Conservation (phyloP, 164 flowering plant genomes). For the Warburgia ugandensis region DNA sequence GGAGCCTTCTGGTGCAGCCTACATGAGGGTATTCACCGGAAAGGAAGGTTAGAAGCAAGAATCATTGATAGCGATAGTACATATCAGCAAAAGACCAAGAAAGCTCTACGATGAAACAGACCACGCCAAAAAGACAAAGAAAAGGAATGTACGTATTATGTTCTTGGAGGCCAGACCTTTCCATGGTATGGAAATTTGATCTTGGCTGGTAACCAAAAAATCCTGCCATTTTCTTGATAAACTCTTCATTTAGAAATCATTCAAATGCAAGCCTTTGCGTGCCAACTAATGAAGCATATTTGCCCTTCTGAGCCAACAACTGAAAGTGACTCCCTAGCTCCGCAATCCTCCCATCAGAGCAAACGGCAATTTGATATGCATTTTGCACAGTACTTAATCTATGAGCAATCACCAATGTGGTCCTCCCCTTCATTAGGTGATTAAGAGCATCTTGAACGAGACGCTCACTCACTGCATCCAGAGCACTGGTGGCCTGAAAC, state of each 20-base stretch:
- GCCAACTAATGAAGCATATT: constrained; percentile 78
- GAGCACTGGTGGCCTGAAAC: constrained; percentile 87
- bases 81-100: too few species aligned
- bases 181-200: too few species aligned
- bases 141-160: neutral
- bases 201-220: neutral
- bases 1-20: too few species aligned
- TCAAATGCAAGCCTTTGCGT: constrained; percentile 94
- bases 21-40: too few species aligned
- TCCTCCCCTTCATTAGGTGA: constrained; percentile 82
- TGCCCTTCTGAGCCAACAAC: constrained; percentile 62
- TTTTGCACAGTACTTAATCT: constrained; percentile 94
- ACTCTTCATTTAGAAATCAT: constrained; percentile 19
- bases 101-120: too few species aligned
- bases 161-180: neutral
- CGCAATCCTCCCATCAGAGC: constrained; percentile 68
- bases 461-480: constrained; percentile 86
- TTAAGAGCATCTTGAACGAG: constrained; percentile 84
- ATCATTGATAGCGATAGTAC: too few species aligned
- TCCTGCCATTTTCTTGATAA: neutral
- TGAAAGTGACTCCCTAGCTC: constrained; percentile 88
- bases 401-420: constrained; percentile 93
- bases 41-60: too few species aligned
- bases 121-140: neutral
- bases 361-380: constrained; percentile 87